phyloP scores from a whole-genome alignment of 1,284 basidiomycete species.

The Pseudozyma pruni region DNA sequence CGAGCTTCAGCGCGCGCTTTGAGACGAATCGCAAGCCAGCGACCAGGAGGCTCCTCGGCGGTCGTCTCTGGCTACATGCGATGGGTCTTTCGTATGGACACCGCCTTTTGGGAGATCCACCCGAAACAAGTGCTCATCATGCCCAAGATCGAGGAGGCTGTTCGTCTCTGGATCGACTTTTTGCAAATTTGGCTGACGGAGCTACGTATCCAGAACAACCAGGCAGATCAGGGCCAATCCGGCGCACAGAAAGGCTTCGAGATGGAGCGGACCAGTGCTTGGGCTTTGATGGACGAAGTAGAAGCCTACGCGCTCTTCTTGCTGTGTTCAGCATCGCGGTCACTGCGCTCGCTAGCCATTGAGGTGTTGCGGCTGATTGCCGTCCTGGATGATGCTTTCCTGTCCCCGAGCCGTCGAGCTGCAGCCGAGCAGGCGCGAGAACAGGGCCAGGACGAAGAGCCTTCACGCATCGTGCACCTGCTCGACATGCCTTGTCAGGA shows the following conservation, averaged over 20 bases:
- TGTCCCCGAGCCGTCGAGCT: conserved; percentile 34
- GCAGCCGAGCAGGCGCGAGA: conserved; percentile 62
- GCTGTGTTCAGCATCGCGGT: conserved; percentile 75
- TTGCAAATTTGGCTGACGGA: conserved; percentile 77
- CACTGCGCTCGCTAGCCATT: conserved; percentile 70
- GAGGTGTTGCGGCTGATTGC: conserved; percentile 55
- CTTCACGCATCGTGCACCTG: conserved; percentile 55
- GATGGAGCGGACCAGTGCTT: conserved; percentile 63
- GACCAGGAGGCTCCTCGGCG: conserved; percentile 69
- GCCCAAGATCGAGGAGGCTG: conserved; percentile 74
- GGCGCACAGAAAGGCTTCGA: conserved; percentile 39
- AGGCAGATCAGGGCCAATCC: conserved; percentile 39
- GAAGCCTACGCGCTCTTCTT: conserved; percentile 82
- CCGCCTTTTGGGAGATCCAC: conserved; percentile 77
- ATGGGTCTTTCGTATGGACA: conserved; percentile 80
- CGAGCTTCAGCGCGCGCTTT: conserved; percentile 79
- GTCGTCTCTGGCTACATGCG: conserved; percentile 79
- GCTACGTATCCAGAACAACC: conserved; percentile 61
- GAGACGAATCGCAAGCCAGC: conserved; percentile 78
- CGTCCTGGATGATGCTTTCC: conserved; percentile 62
- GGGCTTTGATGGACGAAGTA: conserved; percentile 71
- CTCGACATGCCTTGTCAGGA: conserved; percentile 52
- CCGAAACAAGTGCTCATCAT: conserved; percentile 74
- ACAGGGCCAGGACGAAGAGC: conserved; percentile 54
- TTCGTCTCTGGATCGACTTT: conserved; percentile 80